Base-by-base conservation (phyloP, 208 protist genomes). In the Acanthamoeba castellanii region DNA sequence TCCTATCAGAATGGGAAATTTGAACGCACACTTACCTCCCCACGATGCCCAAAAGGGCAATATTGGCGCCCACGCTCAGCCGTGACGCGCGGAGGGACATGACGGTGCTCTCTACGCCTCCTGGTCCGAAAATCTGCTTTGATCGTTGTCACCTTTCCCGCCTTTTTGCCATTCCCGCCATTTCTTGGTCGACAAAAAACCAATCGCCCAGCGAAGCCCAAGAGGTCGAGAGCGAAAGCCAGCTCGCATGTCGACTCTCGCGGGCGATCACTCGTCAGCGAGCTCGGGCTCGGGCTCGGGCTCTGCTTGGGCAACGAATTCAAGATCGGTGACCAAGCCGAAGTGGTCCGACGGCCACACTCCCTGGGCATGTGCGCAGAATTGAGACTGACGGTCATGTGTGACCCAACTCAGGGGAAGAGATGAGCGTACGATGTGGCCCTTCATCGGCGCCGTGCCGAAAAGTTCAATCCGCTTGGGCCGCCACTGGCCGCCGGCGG, bases 331-430 rank as follows among this genome's bases (percentile, higher is more conserved):
- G 25, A 88, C 42, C 81, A 88, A 34, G 50, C 81, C 87, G 25
- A 92, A 92, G 64, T 92, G 87, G 64, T 92, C 87, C 37, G 87
- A 92, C 8, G 87, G 87, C 64, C 55, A 92, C 13, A 92, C 87
- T 4, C 64, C 37, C 87, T 68, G 87, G 6, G 32, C 32, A 34
- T 34, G 32, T 52, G 25, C 1, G 11, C 3, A 85, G 20, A 4
- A 18, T 16, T 11, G 72, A n/a, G 20, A 59, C 20, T 66, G 25
- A 66, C 0, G 59, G 0, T 22, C 52, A n/a, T 27, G 7, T 0
- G 22, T n/a, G 22, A 7, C 30, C 59, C 6, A 22, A 22, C 55
- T 59, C 14, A 1, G 70, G 9, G 22, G 20, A 81, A 37, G 1
- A 22, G n/a, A 27, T 0, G 27, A 42, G 37, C n/a, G 42, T 74